Conservation (phyloP, 257 asterid species). For the Striga asiatica region DNA sequence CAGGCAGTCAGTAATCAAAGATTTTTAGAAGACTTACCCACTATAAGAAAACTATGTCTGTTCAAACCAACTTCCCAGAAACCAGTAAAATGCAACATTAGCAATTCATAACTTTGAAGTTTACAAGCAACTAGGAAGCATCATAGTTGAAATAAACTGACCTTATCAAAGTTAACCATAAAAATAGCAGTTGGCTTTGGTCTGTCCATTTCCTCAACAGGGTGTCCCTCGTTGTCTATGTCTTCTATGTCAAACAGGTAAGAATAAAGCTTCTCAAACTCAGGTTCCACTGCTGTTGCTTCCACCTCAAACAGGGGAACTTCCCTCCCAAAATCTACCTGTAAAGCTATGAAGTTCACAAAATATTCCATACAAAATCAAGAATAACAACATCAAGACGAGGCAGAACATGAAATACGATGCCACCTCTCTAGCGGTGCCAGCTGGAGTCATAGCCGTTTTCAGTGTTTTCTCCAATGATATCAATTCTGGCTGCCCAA, state of each 20-base stretch:
- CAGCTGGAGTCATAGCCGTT: conserved; percentile 70
- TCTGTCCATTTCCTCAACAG: conserved; percentile 64
- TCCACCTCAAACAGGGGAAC: conserved; percentile 94
- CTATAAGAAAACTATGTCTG: neutral
- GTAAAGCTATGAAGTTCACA: conserved; percentile 25
- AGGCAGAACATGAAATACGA: conserved; percentile 15
- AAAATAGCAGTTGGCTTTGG: conserved; percentile 85
- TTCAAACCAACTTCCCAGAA: conserved; percentile 8
- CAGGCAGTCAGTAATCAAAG: neutral
- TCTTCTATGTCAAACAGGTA: conserved; percentile 78
- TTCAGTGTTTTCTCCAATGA: conserved; percentile 74
- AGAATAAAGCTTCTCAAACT: conserved; percentile 83
- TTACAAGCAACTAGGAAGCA: neutral
- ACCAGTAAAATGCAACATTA: conserved; percentile 4
- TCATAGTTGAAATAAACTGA: conserved; percentile 21
- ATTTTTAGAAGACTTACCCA: neutral
- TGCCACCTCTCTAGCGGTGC: conserved; percentile 92
- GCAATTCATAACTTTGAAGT: conserved; percentile 1
- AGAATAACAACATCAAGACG: conserved; percentile 4
- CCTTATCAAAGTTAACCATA: conserved; percentile 92
- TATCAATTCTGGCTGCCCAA: conserved; percentile 83
- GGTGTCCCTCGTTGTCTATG: conserved; percentile 48
- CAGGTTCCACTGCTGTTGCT: conserved; percentile 78
- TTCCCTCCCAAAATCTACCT: conserved; percentile 93
- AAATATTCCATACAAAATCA: conserved; percentile 12